Conservation (phyloP, 2,329 filamentous ascomycete genomes). For the Phaeosphaeria sp. region DNA sequence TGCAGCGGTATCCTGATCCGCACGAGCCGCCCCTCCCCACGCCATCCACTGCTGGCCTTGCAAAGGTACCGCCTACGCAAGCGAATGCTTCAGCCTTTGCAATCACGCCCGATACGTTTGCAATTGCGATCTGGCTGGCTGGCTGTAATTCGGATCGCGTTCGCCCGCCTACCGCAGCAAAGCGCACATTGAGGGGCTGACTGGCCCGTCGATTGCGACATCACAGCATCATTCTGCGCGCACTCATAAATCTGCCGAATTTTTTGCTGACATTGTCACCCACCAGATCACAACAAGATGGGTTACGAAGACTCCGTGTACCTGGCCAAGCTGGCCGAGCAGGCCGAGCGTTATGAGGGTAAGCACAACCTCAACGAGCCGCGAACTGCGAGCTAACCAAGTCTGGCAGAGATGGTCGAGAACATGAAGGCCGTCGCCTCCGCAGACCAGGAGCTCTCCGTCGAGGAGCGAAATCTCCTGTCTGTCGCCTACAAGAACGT, state of each 20-base stretch:
- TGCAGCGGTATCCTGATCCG: constrained; percentile 26
- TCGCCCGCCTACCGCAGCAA: constrained; percentile 3
- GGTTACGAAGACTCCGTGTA: constrained; percentile 99
- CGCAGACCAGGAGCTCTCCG: constrained; percentile 69
- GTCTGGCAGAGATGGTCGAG: constrained; percentile 88
- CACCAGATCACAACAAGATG: constrained; percentile 69
- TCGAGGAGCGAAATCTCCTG: constrained; percentile 96
- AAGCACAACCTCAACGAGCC: constrained; percentile 26
- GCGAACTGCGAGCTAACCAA: constrained; percentile 22
- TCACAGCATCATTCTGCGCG: constrained; percentile 15
- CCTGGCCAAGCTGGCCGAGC: constrained; percentile 99
- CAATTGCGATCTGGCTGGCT: neutral
- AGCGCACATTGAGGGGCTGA: constrained; percentile 28
- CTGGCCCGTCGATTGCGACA: constrained; percentile 20
- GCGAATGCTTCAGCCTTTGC: constrained; percentile 15
- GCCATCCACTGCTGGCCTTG: constrained; percentile 24
- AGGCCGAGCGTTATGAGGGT: constrained; percentile 99
- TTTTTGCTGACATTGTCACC: constrained; percentile 31
- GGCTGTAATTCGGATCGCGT: neutral
- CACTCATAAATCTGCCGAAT: constrained; percentile 11
- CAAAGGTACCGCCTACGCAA: constrained; percentile 22
- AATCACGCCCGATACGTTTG: neutral
- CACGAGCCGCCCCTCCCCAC: constrained; percentile 38
- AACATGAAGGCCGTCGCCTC: constrained; percentile 99
- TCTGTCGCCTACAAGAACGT: constrained; percentile 99